Percentiles rank a stretch among this genome's conserved stretches.
phyloP scores from a whole-genome alignment of 2,329 filamentous ascomycete genomes.

The Metarhizium sp. region DNA sequence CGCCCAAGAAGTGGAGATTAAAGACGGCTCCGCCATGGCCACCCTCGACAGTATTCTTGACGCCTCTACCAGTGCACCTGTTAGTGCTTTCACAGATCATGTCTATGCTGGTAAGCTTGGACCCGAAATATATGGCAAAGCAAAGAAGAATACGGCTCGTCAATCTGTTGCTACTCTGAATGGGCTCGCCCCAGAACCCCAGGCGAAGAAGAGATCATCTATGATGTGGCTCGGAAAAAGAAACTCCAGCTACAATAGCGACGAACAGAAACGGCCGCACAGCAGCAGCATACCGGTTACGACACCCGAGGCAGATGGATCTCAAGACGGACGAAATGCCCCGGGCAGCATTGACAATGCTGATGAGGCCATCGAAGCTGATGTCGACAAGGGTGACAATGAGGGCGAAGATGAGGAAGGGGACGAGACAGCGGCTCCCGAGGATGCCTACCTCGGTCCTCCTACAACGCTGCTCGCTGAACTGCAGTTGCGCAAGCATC shows the following conservation, averaged over 20 bases:
- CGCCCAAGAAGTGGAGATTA: slow-evolving; percentile 43
- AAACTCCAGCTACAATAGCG: slow-evolving; percentile 19
- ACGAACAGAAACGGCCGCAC: slow-evolving; percentile 16
- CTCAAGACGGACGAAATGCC: slow-evolving; percentile 1
- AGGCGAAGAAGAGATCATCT: slow-evolving; percentile 37
- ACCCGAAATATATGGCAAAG: slow-evolving; percentile 60
- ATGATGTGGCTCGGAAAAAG: slow-evolving; percentile 38
- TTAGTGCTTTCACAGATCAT: slow-evolving; percentile 87
- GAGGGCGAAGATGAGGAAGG: slow-evolving; percentile 33
- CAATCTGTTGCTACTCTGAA: slow-evolving; percentile 17
- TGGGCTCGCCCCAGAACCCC: slow-evolving; percentile 13
- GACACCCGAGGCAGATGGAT: slow-evolving; percentile 9
- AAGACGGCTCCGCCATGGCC: slow-evolving; percentile 74
- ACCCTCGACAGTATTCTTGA: slow-evolving; percentile 89
- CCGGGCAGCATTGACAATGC: slow-evolving; percentile 4
- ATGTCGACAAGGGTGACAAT: slow-evolving; percentile 20
- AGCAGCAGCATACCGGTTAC: slow-evolving; percentile 14
- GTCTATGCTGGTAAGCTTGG: slow-evolving; percentile 70
- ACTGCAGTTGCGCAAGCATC: slow-evolving; percentile 80
- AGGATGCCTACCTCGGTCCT: slow-evolving; percentile 52
- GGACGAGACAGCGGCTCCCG: slow-evolving; percentile 36
- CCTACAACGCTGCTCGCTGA: slow-evolving; percentile 91
- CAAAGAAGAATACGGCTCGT: slow-evolving; percentile 39
- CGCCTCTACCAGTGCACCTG: slow-evolving; percentile 78
- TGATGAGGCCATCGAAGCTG: slow-evolving; percentile 5